A percentile compares a stretch with the other conserved stretches of the same genome.
Conservation (phyloP, 179 eudicot species). For the Beta lomatogona region DNA sequence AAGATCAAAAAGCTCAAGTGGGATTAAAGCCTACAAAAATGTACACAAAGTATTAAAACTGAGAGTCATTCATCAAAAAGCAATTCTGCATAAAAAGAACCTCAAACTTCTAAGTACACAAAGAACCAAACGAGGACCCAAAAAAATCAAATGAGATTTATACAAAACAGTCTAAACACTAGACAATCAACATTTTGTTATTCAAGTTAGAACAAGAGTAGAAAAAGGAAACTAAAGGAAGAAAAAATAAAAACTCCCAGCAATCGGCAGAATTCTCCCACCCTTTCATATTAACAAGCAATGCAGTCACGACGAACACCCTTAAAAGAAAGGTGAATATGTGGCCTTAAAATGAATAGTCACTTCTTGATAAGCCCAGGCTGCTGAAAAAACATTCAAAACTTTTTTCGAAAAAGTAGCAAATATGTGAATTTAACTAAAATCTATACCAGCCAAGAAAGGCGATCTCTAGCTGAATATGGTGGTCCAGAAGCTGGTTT, state of each 20-base stretch:
- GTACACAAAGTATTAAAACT: not conserved
- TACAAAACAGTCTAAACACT: slow-evolving; percentile 36
- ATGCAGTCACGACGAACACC: slow-evolving; percentile 28
- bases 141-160: slow-evolving; percentile 42
- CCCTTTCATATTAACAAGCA: slow-evolving; percentile 34
- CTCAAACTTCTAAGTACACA: slow-evolving; percentile 18
- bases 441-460: slow-evolving; percentile 28
- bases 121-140: slow-evolving; percentile 20
- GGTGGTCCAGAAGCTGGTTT: slow-evolving; percentile 19
- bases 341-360: not conserved
- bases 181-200: slow-evolving; percentile 32
- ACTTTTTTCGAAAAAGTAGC: slow-evolving; percentile 29
- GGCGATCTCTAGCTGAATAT: slow-evolving; percentile 22
- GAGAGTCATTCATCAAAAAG: slow-evolving; percentile 1
- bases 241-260: slow-evolving; percentile 20
- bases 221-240: slow-evolving; percentile 1
- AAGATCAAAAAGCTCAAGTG: not conserved
- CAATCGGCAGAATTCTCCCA: slow-evolving; percentile 31
- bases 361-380: slow-evolving; percentile 13
- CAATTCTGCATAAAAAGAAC: slow-evolving; percentile 18
- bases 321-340: slow-evolving; percentile 8
- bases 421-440: slow-evolving; percentile 23
- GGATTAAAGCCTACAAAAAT: not conserved
- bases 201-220: slow-evolving; percentile 37
- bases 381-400: slow-evolving; percentile 34